These are phyloP conservation scores for Boletus speciosus DNA, from an alignment of 768 basidiomycete species.

Conservation along the genomic window DNA sequence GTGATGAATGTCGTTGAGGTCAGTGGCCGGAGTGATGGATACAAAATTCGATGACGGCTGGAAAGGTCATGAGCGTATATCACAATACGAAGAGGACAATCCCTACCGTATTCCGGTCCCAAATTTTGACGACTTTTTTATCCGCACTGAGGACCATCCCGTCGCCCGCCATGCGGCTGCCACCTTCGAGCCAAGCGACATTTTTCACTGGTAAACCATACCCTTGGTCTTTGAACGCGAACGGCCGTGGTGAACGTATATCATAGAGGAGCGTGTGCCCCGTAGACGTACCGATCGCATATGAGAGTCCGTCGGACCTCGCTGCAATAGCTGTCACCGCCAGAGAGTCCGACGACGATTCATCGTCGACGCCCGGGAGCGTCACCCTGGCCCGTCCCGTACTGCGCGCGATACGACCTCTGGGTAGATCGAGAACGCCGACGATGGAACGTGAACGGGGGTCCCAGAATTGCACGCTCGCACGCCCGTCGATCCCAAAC, in stretches of 20 bases:
- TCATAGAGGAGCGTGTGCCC: constrained; percentile 96
- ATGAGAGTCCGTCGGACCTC: constrained; percentile 83
- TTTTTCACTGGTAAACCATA: constrained; percentile 88
- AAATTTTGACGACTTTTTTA: constrained; percentile 96
- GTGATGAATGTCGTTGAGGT: constrained; percentile 89
- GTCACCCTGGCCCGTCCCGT: constrained; percentile 31
- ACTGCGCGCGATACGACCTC: constrained; percentile 45
- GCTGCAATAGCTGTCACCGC: constrained; percentile 83
- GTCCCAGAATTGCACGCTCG: constrained; percentile 96
- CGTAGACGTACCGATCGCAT: constrained; percentile 92
- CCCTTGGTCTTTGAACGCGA: constrained; percentile 93
- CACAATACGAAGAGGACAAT: neutral
- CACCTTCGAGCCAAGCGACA: constrained; percentile 88
- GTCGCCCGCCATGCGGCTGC: constrained; percentile 77
- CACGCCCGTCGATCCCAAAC: constrained; percentile 85
- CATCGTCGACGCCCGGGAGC: constrained; percentile 36
- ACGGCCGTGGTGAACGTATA: constrained; percentile 78
- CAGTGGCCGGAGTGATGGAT: constrained; percentile 86
- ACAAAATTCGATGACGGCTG: constrained; percentile 85
- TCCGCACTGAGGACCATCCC: constrained; percentile 91
- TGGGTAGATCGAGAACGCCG: constrained; percentile 63
- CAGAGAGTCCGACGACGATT: constrained; percentile 32
- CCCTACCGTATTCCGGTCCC: constrained; percentile 82
- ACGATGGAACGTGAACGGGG: constrained; percentile 76
- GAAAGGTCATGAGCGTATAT: neutral